Percentiles rank a stretch among this genome's conserved stretches.
Evolutionary conservation across 163 green algal species (phyloP).

Genomic region (Chloroidium sp.): DNA sequence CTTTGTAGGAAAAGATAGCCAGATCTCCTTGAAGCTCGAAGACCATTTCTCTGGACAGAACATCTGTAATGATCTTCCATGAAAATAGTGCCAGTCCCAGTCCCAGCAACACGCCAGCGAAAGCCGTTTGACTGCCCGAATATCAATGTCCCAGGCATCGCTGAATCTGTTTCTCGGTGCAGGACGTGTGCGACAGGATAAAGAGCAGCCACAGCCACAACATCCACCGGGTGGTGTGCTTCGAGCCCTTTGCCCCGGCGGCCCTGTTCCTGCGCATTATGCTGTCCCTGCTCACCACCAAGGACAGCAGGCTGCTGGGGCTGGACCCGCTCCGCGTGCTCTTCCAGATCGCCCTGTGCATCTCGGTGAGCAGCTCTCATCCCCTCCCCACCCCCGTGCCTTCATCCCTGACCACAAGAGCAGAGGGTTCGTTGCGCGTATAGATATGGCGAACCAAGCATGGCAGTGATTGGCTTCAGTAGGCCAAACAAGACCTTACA

Average conservation of each 20-base stretch:
- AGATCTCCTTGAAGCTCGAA: too few species aligned
- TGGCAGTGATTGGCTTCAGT: too few species aligned
- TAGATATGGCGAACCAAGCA: too few species aligned
- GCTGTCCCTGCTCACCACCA: constrained; percentile 4
- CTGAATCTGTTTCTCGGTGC: neutral
- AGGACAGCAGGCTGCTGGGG: neutral
- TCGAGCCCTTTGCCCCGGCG: constrained; percentile 69
- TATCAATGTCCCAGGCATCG: too few species aligned
- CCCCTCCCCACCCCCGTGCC: constrained; percentile 1
- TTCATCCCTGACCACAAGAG: neutral
- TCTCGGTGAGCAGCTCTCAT: neutral
- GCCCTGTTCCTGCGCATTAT: constrained; percentile 63
- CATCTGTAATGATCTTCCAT: too few species aligned
- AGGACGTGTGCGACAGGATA: constrained; percentile 69
- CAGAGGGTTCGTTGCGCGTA: neutral
- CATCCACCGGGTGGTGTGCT: constrained; percentile 59
- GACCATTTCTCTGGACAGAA: too few species aligned
- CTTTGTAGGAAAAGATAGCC: too few species aligned
- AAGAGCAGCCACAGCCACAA: constrained; percentile 53
- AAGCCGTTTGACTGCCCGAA: too few species aligned
- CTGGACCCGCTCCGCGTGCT: neutral
- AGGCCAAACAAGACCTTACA: too few species aligned
- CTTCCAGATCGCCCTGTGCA: neutral
- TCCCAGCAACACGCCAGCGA: too few species aligned
- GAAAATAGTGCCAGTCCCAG: too few species aligned